Conservation (phyloP, 768 basidiomycete species). For the Podaxis sp. region DNA sequence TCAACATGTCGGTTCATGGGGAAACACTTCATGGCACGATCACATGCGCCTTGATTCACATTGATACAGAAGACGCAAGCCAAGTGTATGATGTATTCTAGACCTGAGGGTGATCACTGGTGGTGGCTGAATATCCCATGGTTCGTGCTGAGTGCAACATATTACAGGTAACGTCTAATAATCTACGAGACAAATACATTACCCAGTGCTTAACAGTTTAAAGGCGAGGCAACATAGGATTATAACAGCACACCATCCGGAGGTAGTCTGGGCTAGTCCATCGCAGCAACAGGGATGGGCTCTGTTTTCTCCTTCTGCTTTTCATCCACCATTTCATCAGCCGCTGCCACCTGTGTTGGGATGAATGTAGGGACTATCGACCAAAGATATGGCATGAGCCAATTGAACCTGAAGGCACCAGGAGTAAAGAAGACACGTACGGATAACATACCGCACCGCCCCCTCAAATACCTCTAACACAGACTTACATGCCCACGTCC, state of each 20-base stretch:
- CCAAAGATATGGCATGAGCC: not conserved
- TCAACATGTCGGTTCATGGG: too few species aligned
- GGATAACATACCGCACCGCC: not conserved
- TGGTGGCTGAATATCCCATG: not conserved
- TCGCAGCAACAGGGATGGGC: constrained; percentile 3
- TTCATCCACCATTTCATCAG: not conserved
- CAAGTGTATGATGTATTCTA: too few species aligned
- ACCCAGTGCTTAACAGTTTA: constrained; percentile 1
- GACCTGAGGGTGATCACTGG: not conserved
- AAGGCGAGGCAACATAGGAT: not conserved
- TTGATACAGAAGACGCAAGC: too few species aligned
- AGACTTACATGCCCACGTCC: constrained; percentile 92
- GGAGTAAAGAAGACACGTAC: not conserved
- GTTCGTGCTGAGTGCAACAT: not conserved
- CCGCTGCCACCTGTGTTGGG: not conserved
- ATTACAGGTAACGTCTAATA: constrained; percentile 1
- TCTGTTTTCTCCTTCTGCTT: constrained; percentile 1
- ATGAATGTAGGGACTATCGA: constrained; percentile 1
- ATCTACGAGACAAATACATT: constrained; percentile 15
- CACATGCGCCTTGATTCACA: too few species aligned
- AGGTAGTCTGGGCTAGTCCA: constrained; percentile 5
- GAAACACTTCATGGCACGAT: too few species aligned
- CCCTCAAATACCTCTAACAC: constrained; percentile 72
- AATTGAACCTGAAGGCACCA: too few species aligned
- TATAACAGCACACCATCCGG: not conserved